phyloP scores from a whole-genome alignment of 345 rosid species.

The Dipteronia dyeriana region DNA sequence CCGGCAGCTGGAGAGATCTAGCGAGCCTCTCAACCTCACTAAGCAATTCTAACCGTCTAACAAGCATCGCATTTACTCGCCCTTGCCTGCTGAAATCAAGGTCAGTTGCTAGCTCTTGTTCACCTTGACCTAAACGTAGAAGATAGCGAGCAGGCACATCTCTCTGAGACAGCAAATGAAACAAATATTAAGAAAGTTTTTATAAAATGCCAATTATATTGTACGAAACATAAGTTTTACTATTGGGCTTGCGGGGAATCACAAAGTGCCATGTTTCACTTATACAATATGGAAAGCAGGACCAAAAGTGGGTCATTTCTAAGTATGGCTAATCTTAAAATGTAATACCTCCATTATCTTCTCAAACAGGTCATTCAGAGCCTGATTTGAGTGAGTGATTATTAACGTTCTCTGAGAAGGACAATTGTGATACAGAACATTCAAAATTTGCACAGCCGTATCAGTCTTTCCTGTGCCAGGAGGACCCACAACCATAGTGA shows the following conservation, averaged over 20 bases:
- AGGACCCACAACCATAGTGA: conserved; percentile 99
- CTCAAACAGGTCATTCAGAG: conserved; percentile 98
- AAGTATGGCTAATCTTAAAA: conserved; percentile 7
- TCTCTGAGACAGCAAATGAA: conserved; percentile 61
- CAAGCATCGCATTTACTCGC: conserved; percentile 98
- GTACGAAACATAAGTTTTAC: conserved; percentile 8
- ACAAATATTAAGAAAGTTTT: conserved; percentile 16
- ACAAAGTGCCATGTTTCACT: not conserved
- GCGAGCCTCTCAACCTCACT: conserved; percentile 97
- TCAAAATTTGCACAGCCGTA: conserved; percentile 96
- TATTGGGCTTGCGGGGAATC: conserved; percentile 1
- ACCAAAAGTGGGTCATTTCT: not conserved
- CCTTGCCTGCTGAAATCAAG: conserved; percentile 99
- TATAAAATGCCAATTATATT: conserved; percentile 2
- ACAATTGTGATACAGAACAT: conserved; percentile 95
- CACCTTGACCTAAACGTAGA: conserved; percentile 99
- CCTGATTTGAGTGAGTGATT: conserved; percentile 98
- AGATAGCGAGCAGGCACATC: conserved; percentile 99
- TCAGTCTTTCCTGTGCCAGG: conserved; percentile 99
- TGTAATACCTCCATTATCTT: conserved; percentile 84
- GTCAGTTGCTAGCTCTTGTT: conserved; percentile 98
- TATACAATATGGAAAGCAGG: not conserved
- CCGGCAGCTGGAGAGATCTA: conserved; percentile 90
- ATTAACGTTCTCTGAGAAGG: conserved; percentile 97
- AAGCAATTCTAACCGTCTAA: conserved; percentile 88